Evolutionary conservation across 768 basidiomycete genomes (phyloP).

Genomic region (Leccinum subgranulosum): DNA sequence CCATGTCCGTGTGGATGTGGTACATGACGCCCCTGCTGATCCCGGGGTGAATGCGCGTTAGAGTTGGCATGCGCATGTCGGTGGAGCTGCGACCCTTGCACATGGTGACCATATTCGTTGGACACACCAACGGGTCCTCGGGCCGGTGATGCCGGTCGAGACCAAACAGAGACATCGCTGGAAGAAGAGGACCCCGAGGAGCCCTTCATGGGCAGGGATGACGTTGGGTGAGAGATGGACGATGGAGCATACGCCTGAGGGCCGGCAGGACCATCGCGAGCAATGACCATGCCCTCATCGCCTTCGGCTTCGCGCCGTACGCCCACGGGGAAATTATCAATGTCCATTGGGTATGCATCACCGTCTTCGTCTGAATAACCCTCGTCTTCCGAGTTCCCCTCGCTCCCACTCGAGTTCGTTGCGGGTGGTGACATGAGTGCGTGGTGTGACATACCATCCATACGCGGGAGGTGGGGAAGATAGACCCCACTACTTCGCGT

Average conservation of each 20-base stretch:
- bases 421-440: conserved; percentile 30
- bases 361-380: conserved; percentile 24
- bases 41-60: conserved; percentile 4
- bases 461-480: conserved; percentile 5
- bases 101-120: conserved; percentile 10
- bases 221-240: conserved; percentile 1
- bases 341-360: conserved; percentile 23
- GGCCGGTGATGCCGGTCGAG: conserved; percentile 27
- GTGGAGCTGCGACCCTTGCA: conserved; percentile 14
- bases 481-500: conserved; percentile 6
- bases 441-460: conserved; percentile 8
- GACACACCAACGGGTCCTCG: conserved; percentile 2
- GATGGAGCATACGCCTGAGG: conserved; percentile 2
- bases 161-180: conserved; percentile 25
- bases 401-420: conserved; percentile 28
- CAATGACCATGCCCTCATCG: conserved; percentile 15
- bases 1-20: conserved; percentile 3
- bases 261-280: background rate
- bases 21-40: conserved; percentile 17
- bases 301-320: background rate
- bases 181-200: conserved; percentile 23
- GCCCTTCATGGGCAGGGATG: conserved; percentile 7
- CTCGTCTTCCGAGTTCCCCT: conserved; percentile 29
- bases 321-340: conserved; percentile 11
- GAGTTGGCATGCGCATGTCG: conserved; percentile 8